Evolutionary conservation across 306 rosid genomes (phyloP).

Genomic region (Phaseolus lunatus): DNA sequence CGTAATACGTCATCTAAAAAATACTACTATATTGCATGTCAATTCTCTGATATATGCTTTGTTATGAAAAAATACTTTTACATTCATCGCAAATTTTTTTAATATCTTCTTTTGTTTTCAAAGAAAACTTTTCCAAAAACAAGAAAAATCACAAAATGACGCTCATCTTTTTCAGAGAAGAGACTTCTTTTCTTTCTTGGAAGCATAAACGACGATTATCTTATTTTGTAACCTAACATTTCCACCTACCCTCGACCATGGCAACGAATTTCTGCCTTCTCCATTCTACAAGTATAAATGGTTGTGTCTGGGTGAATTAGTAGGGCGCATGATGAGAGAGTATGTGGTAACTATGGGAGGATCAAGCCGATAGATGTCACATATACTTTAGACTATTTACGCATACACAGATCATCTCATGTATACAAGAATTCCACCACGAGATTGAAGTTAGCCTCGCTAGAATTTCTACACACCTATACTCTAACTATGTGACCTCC

Average conservation of each 20-base stretch:
- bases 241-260: not conserved
- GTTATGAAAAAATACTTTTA: not conserved
- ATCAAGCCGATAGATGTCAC: not conserved
- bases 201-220: not conserved
- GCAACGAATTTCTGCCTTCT: not conserved
- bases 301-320: not conserved
- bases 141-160: not conserved
- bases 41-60: not conserved
- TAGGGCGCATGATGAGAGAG: not conserved
- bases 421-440: too few relatives aligned
- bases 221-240: slow-evolving; percentile 2
- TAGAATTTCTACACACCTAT: too few relatives aligned
- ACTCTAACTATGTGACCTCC: not conserved
- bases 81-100: not conserved
- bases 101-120: not conserved
- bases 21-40: not conserved
- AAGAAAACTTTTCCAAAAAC: not conserved
- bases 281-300: not conserved
- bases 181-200: not conserved
- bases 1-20: not conserved
- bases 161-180: not conserved
- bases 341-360: not conserved
- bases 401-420: too few relatives aligned
- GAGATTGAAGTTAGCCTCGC: too few relatives aligned
- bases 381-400: too few relatives aligned